phyloP scores from a whole-genome alignment of 106 monocot species.

The Hemerocallis citrina region DNA sequence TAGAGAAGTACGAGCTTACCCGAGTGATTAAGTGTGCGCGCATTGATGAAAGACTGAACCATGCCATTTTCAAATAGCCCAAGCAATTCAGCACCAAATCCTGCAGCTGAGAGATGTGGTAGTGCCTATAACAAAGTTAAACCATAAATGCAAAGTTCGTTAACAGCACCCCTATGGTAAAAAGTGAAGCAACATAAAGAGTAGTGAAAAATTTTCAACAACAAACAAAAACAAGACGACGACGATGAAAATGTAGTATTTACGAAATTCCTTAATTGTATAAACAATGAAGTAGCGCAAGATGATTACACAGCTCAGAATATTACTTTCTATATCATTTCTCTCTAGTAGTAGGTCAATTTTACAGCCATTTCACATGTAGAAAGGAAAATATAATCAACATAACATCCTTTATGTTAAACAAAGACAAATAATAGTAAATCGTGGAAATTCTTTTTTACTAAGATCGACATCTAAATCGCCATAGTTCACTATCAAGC shows the following conservation, averaged over 20 bases:
- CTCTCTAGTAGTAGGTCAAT: neutral
- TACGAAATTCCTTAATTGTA: too few relatives aligned
- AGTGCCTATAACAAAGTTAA: too few relatives aligned
- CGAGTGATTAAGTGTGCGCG: slow-evolving; percentile 54
- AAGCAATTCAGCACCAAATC: slow-evolving; percentile 91
- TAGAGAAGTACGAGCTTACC: slow-evolving; percentile 30
- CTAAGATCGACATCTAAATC: too few relatives aligned
- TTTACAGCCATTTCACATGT: neutral
- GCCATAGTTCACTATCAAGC: too few relatives aligned
- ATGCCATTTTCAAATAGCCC: slow-evolving; percentile 89
- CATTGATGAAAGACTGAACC: slow-evolving; percentile 89
- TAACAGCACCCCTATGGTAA: too few relatives aligned
- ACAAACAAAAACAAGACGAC: too few relatives aligned
- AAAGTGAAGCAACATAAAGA: too few relatives aligned
- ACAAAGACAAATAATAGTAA: too few relatives aligned
- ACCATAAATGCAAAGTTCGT: too few relatives aligned
- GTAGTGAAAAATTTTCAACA: too few relatives aligned
- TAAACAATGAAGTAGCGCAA: neutral
- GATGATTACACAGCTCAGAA: neutral
- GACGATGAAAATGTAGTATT: too few relatives aligned
- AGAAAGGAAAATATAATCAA: neutral
- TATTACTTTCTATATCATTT: neutral
- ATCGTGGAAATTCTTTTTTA: too few relatives aligned
- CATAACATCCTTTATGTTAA: neutral
- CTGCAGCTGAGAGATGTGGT: slow-evolving; percentile 78